Conservation (phyloP, 148 eudicot species). For the Chenopodium formosanum region DNA sequence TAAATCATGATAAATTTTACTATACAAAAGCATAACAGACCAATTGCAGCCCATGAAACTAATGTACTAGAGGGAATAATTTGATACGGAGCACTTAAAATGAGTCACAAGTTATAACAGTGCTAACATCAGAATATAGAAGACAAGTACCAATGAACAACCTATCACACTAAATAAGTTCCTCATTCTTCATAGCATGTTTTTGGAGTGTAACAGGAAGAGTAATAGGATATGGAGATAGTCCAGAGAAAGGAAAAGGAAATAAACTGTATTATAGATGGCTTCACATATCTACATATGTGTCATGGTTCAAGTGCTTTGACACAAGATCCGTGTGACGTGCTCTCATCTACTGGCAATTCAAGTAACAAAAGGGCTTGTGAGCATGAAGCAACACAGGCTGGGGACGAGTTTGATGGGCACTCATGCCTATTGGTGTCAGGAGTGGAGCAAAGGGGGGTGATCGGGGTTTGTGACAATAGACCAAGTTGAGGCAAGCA, state of each 20-base stretch:
- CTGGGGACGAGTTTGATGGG: too few relatives aligned
- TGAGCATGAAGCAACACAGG: too few relatives aligned
- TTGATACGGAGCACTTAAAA: background rate
- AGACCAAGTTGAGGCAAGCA: too few relatives aligned
- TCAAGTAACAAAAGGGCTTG: too few relatives aligned
- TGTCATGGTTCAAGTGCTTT: too few relatives aligned
- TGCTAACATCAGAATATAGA: background rate
- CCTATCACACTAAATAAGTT: background rate
- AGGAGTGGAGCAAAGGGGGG: too few relatives aligned
- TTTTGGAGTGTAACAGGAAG: background rate
- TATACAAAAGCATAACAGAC: background rate
- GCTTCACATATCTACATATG: background rate
- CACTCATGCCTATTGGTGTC: too few relatives aligned
- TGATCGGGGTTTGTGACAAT: too few relatives aligned
- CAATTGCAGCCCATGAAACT: background rate
- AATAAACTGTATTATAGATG: background rate
- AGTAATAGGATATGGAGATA: background rate
- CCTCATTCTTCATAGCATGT: background rate
- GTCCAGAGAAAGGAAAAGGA: background rate
- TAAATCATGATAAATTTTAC: constrained; percentile 9
- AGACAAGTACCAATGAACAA: background rate
- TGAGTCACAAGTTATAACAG: background rate
- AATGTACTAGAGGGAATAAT: background rate
- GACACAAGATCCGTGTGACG: too few relatives aligned
- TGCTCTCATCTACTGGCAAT: too few relatives aligned